Evolutionary conservation across 768 basidiomycete genomes (phyloP), one percentile per base, ranked within the genome.

Genomic region (Hirschioporus abietinus): DNA sequence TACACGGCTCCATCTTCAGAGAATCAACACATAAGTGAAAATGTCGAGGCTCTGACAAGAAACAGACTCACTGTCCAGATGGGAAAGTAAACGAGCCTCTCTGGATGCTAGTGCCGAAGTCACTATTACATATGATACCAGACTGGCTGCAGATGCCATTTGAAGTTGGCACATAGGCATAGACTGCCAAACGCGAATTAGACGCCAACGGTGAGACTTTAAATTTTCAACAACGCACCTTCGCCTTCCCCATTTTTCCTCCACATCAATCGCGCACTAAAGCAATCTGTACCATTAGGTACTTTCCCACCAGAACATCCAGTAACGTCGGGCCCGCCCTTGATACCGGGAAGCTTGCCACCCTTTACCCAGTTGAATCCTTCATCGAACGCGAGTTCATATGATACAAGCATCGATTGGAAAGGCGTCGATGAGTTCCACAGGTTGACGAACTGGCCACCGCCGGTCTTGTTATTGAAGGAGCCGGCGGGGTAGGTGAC

Each of bases 181-280:
- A 95, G 9, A 90, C 92, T 93, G 71, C 7, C 58, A 26, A 60
- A 35, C 60, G 42, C 62, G 17, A 24, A 18, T 23, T 23, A 66
- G 67, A 67, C 36, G 36, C 66, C 59, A 68, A 34, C 42, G 69
- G 60, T 35, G 63, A 60, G 60, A 2, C n/a, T 63, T 62, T 59
- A 30, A 27, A 24, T 65, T 20, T 60, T 35, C 42, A 60, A 58
- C 8, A 9, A 74, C 83, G 23, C 69, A 91, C 92, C 86, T 84
- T 94, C 92, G 27, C 89, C 91, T 8, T 72, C 77, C 0, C 86
- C 91, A 61, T 77, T 71, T 52, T 77, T 76, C 71, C 92, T 80
- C 90, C 91, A 93, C 91, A 93, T 93, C 58, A 92, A 64, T 23
- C 92, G 78, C 20, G 86, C 77, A 70, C 86, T 90, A 74, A 92